phyloP scores from a whole-genome alignment of 2,329 filamentous ascomycete species.

The Rutstroemia sp. region DNA sequence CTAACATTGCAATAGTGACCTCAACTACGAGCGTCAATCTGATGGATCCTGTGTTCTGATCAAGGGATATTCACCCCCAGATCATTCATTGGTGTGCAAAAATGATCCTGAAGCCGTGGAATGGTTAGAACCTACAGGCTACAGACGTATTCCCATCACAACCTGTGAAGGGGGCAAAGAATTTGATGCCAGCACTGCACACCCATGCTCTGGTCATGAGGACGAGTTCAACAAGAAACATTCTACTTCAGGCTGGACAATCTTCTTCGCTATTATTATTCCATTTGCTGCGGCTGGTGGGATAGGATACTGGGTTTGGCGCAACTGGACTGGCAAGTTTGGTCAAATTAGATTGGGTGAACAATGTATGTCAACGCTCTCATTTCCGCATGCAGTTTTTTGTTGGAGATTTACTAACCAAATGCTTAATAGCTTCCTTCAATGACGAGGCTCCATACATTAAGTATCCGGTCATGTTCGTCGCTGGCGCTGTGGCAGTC shows the following conservation, averaged over 20 bases:
- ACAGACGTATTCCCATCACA: conserved; percentile 81
- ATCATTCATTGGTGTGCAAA: conserved; percentile 51
- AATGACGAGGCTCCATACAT: conserved; percentile 71
- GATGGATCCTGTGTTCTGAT: conserved; percentile 76
- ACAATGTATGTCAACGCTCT: conserved; percentile 30
- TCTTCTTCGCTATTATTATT: conserved; percentile 80
- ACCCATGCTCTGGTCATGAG: conserved; percentile 71
- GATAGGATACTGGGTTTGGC: conserved; percentile 78
- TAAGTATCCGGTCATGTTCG: conserved; percentile 70
- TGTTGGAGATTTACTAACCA: conserved; percentile 15
- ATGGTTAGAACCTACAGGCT: conserved; percentile 81
- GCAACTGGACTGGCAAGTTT: conserved; percentile 82
- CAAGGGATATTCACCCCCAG: conserved; percentile 57
- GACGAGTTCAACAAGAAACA: conserved; percentile 73
- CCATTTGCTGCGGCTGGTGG: conserved; percentile 65
- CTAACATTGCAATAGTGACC: conserved; percentile 55
- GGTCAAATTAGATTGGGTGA: conserved; percentile 89
- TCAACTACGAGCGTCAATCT: conserved; percentile 77
- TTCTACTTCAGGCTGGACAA: conserved; percentile 59
- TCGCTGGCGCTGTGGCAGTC: conserved; percentile 57
- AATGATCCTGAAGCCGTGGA: conserved; percentile 62
- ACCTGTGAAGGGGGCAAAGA: conserved; percentile 75
- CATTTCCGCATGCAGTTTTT: not conserved
- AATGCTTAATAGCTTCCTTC: conserved; percentile 34
- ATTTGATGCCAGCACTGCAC: conserved; percentile 55